Conservation (phyloP, 2,329 filamentous ascomycete genomes). For the Neonectria neomacrospora region DNA sequence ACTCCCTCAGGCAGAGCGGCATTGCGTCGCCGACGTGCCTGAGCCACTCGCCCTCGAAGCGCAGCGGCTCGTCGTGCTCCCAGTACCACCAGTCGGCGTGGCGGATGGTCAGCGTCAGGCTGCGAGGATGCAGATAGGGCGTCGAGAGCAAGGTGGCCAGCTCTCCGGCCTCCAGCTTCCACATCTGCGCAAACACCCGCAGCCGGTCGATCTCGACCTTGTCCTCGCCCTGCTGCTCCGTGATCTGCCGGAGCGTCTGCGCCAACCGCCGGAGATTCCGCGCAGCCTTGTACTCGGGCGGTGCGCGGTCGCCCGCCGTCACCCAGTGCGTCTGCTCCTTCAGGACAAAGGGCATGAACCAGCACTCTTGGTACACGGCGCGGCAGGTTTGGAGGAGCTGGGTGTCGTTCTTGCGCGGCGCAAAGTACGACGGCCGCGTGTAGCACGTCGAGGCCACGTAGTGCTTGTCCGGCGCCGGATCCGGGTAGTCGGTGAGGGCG, state of each 20-base stretch:
- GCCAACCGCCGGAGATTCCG: slow-evolving; percentile 1
- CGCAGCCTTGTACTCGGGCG: slow-evolving; percentile 35
- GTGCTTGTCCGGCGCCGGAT: slow-evolving; percentile 38
- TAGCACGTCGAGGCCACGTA: slow-evolving; percentile 51
- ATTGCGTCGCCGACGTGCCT: slow-evolving; percentile 35
- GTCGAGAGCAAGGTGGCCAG: slow-evolving; percentile 44
- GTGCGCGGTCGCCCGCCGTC: slow-evolving; percentile 45
- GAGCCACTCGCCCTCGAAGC: slow-evolving; percentile 54
- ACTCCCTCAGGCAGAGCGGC: slow-evolving; percentile 49
- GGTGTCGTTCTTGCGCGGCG: slow-evolving; percentile 50
- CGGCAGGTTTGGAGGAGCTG: slow-evolving; percentile 57
- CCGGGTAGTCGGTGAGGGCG: slow-evolving; percentile 53
- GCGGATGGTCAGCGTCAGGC: slow-evolving; percentile 58
- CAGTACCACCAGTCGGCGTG: slow-evolving; percentile 62
- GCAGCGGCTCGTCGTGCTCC: slow-evolving; percentile 52
- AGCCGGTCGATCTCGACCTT: slow-evolving; percentile 47
- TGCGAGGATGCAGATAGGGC: slow-evolving; percentile 47
- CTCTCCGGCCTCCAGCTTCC: slow-evolving; percentile 46
- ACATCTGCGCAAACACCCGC: slow-evolving; percentile 58
- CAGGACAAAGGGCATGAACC: slow-evolving; percentile 55
- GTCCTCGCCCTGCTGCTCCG: slow-evolving; percentile 34
- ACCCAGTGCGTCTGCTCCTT: slow-evolving; percentile 55
- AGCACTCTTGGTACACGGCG: slow-evolving; percentile 54
- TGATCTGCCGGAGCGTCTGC: slow-evolving; percentile 30
- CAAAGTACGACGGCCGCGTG: slow-evolving; percentile 54